Percentiles rank a stretch among this genome's conserved stretches.
phyloP scores from a whole-genome alignment of 805 yeast species.

The Ogataea paraovalis region DNA sequence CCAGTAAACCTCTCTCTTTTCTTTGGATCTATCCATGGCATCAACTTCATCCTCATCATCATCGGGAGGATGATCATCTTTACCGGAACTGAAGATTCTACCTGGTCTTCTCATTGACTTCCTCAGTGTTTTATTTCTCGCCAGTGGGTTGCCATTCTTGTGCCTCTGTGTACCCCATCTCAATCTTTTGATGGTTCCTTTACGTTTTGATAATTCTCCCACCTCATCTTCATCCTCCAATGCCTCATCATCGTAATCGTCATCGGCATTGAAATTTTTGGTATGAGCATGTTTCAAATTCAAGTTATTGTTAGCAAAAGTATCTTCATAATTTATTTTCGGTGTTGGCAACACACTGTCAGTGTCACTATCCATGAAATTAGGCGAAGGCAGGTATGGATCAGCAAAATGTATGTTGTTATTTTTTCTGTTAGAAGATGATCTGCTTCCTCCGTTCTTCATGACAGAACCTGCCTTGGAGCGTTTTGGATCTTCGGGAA shows the following conservation, averaged over 20 bases:
- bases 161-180: slow-evolving; percentile 91
- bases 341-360: slow-evolving; percentile 25
- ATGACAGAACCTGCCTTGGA: slow-evolving; percentile 1
- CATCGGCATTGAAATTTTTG: slow-evolving; percentile 13
- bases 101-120: slow-evolving; percentile 22
- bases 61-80: slow-evolving; percentile 17
- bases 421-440: neutral
- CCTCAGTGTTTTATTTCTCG: slow-evolving; percentile 55
- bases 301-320: slow-evolving; percentile 5
- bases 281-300: slow-evolving; percentile 22
- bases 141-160: slow-evolving; percentile 61
- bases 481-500: neutral
- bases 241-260: slow-evolving; percentile 12
- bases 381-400: neutral
- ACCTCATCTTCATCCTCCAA: slow-evolving; percentile 23
- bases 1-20: slow-evolving; percentile 49
- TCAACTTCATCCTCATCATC: slow-evolving; percentile 31
- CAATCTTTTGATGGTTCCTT: slow-evolving; percentile 63
- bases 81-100: slow-evolving; percentile 17
- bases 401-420: slow-evolving; percentile 6
- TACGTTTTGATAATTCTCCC: slow-evolving; percentile 28
- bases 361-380: slow-evolving; percentile 3
- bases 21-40: slow-evolving; percentile 23
- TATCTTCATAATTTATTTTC: slow-evolving; percentile 14
- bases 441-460: neutral